phyloP scores from a whole-genome alignment of 2,329 filamentous ascomycete species.

The Coleophoma crateriformis region DNA sequence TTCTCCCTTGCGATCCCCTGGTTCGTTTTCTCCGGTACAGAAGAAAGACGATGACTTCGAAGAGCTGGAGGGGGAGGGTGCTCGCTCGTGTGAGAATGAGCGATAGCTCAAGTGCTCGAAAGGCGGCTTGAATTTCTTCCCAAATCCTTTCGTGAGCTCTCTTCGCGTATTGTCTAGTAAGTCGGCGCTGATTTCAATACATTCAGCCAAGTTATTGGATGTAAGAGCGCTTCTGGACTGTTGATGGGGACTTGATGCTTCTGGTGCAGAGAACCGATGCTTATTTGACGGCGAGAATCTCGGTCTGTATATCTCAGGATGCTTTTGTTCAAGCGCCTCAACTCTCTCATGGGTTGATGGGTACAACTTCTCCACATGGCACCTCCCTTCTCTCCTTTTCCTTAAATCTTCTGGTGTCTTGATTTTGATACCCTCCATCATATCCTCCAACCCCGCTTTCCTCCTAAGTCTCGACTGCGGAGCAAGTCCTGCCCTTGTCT shows the following conservation, averaged over 20 bases:
- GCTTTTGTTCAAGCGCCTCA: neutral
- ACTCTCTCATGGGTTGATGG: no score
- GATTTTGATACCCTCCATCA: no score
- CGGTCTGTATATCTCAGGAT: neutral
- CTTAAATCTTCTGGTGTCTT: no score
- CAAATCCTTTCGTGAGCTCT: constrained; percentile 1
- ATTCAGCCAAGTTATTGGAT: constrained; percentile 5
- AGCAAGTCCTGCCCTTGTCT: no score
- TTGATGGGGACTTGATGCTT: neutral
- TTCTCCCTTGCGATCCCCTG: neutral
- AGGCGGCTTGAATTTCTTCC: constrained; percentile 6
- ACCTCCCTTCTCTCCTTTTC: no score
- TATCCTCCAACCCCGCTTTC: no score
- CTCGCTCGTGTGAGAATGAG: constrained; percentile 1
- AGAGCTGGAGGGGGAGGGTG: neutral
- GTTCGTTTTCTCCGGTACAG: constrained; percentile 8
- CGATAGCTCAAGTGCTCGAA: constrained; percentile 7
- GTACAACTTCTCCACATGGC: no score
- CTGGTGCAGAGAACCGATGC: neutral
- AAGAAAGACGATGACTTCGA: constrained; percentile 8
- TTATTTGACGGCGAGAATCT: neutral
- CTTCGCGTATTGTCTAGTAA: constrained; percentile 7
- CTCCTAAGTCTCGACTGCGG: no score
- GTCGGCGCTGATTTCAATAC: constrained; percentile 6
- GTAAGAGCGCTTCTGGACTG: constrained; percentile 3